Evolutionary conservation across 139 green algal species (phyloP).

Genomic region (Nannochloris sp.): DNA sequence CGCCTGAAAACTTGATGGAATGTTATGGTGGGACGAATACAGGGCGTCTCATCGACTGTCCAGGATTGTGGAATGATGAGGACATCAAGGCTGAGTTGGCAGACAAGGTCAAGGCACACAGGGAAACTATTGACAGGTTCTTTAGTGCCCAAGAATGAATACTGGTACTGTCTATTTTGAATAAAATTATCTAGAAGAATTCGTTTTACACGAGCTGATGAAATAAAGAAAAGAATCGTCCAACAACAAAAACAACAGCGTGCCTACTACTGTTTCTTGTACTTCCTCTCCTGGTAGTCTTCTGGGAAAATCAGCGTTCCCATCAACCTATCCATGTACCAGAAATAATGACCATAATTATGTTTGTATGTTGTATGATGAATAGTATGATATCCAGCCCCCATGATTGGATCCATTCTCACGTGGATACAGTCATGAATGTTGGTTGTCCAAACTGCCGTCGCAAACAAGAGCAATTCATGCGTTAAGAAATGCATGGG

Average conservation of each 20-base stretch:
- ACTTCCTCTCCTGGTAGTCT: conserved; percentile 18
- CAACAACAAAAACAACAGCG: no score
- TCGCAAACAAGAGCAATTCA: conserved; percentile 87
- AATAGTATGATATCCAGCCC: conserved; percentile 91
- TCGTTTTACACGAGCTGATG: no score
- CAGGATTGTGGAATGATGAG: no score
- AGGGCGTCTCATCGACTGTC: background rate
- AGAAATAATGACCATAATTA: conserved; percentile 95
- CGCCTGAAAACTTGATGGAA: conserved; percentile 61
- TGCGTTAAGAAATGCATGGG: conserved; percentile 89
- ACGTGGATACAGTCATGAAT: conserved; percentile 91
- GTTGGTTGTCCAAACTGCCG: conserved; percentile 91
- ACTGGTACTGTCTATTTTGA: no score
- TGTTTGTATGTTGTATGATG: conserved; percentile 91
- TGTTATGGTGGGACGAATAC: conserved; percentile 61
- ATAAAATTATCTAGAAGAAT: no score
- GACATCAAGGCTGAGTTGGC: no score
- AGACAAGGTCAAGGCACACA: no score
- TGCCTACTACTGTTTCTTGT: background rate
- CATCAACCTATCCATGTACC: conserved; percentile 69
- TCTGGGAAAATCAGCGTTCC: conserved; percentile 49
- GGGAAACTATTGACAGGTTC: no score
- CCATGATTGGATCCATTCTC: conserved; percentile 74
- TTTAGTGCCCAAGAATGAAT: no score
- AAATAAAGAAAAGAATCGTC: no score